phyloP scores from a whole-genome alignment of 129 eudicot species.

The Lactuca sativa region DNA sequence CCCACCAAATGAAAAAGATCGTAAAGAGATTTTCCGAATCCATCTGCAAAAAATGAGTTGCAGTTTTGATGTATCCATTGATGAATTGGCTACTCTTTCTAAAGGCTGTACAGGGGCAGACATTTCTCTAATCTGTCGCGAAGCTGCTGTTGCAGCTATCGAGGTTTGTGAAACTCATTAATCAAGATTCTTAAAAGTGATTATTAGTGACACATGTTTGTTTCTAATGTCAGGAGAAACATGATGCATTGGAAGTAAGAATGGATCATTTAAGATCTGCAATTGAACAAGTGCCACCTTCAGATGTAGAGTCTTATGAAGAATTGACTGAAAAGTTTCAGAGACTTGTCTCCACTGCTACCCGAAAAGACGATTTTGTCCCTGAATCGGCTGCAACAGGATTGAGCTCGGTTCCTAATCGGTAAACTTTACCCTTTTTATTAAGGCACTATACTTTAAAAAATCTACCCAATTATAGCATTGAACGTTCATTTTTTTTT shows the following conservation, averaged over 20 bases:
- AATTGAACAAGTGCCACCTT: constrained; percentile 59
- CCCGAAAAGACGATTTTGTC: constrained; percentile 27
- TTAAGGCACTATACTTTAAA: not conserved
- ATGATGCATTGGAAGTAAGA: constrained; percentile 62
- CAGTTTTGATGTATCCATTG: constrained; percentile 62
- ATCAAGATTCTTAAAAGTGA: not conserved
- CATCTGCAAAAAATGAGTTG: constrained; percentile 70
- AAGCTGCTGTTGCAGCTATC: constrained; percentile 79
- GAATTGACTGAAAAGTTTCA: constrained; percentile 57
- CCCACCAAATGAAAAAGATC: constrained; percentile 73
- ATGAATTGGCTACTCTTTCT: constrained; percentile 66
- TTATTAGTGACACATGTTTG: not conserved
- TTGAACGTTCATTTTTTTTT: not conserved
- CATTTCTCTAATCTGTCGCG: constrained; percentile 69
- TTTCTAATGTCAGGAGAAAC: constrained; percentile 56
- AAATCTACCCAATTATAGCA: no score
- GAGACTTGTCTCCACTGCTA: constrained; percentile 54
- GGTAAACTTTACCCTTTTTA: constrained; percentile 35
- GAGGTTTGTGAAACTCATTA: constrained; percentile 49
- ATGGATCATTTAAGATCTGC: constrained; percentile 78
- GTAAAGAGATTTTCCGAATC: constrained; percentile 69
- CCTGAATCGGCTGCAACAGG: constrained; percentile 30
- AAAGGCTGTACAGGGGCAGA: constrained; percentile 96
- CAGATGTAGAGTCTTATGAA: constrained; percentile 59
- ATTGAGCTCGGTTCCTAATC: constrained; percentile 21